These are phyloP conservation scores for Meredithiella fracta DNA, from an alignment of 2,329 filamentous ascomycete genomes.

Conservation along the genomic window DNA sequence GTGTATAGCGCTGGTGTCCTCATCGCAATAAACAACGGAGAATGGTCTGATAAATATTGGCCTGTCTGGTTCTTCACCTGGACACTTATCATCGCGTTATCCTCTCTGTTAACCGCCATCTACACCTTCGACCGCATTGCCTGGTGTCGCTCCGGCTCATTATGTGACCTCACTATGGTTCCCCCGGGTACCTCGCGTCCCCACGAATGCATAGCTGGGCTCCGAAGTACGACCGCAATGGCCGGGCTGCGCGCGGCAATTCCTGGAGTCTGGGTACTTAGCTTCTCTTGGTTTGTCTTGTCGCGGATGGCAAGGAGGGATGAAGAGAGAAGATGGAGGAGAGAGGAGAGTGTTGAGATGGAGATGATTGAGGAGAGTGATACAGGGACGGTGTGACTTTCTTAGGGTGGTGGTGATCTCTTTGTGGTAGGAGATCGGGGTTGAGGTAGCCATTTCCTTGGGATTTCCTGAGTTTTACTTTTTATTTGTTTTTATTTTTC, in stretches of 20 bases:
- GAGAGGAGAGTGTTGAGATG: neutral
- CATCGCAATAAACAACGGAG: neutral
- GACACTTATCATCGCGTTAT: neutral
- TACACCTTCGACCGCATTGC: constrained; percentile 7
- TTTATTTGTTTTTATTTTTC: neutral
- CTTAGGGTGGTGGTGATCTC: too few species aligned
- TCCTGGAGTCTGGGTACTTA: neutral
- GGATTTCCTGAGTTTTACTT: neutral
- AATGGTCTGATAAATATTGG: neutral
- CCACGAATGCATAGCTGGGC: constrained; percentile 7
- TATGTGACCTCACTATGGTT: neutral
- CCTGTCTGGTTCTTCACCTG: constrained; percentile 3
- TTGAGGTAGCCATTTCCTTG: too few species aligned
- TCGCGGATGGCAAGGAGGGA: neutral
- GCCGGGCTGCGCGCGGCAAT: neutral
- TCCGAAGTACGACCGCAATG: constrained; percentile 7
- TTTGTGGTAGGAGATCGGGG: too few species aligned
- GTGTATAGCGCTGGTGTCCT: constrained; percentile 1
- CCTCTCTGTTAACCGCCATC: neutral
- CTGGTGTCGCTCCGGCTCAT: neutral
- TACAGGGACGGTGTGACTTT: too few species aligned
- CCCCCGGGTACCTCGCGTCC: neutral
- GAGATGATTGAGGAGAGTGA: neutral
- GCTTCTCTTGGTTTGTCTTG: constrained; percentile 1
- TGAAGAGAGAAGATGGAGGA: neutral